A percentile compares a stretch with the other conserved stretches of the same genome.
phyloP scores from a whole-genome alignment of 169 alveolate genomes.

The Plasmodium sp. region DNA sequence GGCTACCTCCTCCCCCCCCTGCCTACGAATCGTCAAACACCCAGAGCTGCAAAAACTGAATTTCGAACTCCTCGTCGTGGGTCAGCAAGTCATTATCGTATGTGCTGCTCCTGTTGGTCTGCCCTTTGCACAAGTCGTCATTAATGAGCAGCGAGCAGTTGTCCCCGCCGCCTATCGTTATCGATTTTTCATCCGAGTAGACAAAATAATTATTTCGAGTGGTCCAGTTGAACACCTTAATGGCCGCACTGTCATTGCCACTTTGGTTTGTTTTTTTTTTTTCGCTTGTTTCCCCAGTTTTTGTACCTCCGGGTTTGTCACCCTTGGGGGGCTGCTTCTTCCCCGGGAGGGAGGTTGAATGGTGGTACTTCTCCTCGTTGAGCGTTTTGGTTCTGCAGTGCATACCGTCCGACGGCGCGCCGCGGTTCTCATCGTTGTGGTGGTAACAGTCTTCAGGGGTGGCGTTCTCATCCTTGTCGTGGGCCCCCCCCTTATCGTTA shows the following conservation, averaged over 20 bases:
- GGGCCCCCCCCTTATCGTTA: background rate
- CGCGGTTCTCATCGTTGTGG: background rate
- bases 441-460: background rate
- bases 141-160: slow-evolving; percentile 82
- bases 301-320: background rate
- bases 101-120: slow-evolving; percentile 79
- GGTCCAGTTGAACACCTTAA: slow-evolving; percentile 84
- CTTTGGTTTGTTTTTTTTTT: background rate
- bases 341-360: background rate
- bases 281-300: background rate
- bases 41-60: slow-evolving; percentile 73
- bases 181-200: slow-evolving; percentile 80
- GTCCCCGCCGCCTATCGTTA: slow-evolving; percentile 88
- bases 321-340: background rate
- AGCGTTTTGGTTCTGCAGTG: background rate
- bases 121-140: slow-evolving; percentile 82
- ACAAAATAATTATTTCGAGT: slow-evolving; percentile 80
- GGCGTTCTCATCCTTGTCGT: background rate
- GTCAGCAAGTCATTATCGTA: slow-evolving; percentile 77
- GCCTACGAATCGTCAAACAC: slow-evolving; percentile 56
- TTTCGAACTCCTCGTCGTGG: slow-evolving; percentile 71
- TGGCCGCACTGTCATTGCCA: background rate
- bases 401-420: background rate
- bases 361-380: background rate
- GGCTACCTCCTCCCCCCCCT: background rate